Conservation (phyloP, 1,139 yeast species). For the Lodderomyces pseudojiufengensis region DNA sequence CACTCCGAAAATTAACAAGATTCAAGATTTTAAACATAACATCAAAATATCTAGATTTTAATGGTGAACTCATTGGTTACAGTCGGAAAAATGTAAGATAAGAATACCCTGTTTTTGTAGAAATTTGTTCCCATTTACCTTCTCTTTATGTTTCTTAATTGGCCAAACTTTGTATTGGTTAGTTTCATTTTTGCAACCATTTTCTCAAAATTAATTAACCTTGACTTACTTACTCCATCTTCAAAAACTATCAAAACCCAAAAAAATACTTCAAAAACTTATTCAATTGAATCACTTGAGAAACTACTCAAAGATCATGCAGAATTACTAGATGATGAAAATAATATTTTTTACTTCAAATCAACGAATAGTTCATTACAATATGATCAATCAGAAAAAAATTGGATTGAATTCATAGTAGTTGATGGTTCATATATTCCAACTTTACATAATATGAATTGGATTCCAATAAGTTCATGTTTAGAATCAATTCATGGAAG, state of each 20-base stretch:
- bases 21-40: too few species aligned
- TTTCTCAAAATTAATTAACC: neutral
- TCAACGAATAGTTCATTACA: slow-evolving; percentile 11
- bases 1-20: too few species aligned
- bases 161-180: too few species aligned
- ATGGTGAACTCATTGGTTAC: too few species aligned
- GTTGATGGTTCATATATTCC: slow-evolving; percentile 2
- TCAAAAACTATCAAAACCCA: neutral
- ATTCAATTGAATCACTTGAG: slow-evolving; percentile 10
- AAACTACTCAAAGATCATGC: slow-evolving; percentile 8
- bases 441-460: slow-evolving; percentile 5
- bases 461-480: slow-evolving; percentile 15
- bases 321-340: slow-evolving; percentile 7
- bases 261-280: slow-evolving; percentile 3
- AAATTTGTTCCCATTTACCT: too few species aligned
- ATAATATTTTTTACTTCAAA: slow-evolving; percentile 11
- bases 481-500: slow-evolving; percentile 12
- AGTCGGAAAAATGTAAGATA: too few species aligned
- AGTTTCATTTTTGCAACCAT: neutral
- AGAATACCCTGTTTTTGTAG: too few species aligned
- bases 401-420: slow-evolving; percentile 9
- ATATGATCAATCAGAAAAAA: slow-evolving; percentile 6
- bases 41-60: too few species aligned
- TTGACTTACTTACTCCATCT: neutral
- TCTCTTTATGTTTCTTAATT: too few species aligned